Conservation (phyloP, 768 basidiomycete species). For the Kwoniella mangroviensis region DNA sequence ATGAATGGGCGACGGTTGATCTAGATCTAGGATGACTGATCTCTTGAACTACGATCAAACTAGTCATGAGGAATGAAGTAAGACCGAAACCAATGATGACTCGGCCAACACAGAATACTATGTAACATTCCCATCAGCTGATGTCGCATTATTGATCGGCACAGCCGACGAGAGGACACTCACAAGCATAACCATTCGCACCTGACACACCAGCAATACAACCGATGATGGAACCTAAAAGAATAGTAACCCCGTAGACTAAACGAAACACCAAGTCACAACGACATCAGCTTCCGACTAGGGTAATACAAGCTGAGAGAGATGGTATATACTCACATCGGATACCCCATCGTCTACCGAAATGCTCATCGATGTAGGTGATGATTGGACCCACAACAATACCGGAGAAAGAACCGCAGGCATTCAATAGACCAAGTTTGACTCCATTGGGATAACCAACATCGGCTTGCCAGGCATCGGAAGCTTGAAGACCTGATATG, state of each 20-base stretch:
- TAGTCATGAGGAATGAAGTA: slow-evolving; percentile 58
- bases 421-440: slow-evolving; percentile 57
- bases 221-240: slow-evolving; percentile 57
- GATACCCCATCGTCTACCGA: slow-evolving; percentile 58
- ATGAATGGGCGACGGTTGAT: slow-evolving; percentile 50
- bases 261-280: not conserved
- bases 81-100: slow-evolving; percentile 57
- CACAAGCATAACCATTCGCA: slow-evolving; percentile 57
- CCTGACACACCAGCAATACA: slow-evolving; percentile 56
- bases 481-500: slow-evolving; percentile 57
- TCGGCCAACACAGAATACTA: slow-evolving; percentile 54
- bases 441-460: slow-evolving; percentile 51
- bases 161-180: slow-evolving; percentile 24
- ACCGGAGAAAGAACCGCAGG: slow-evolving; percentile 54
- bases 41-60: slow-evolving; percentile 57
- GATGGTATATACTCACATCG: slow-evolving; percentile 46
- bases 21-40: slow-evolving; percentile 58
- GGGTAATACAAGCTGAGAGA: not conserved
- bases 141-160: not conserved
- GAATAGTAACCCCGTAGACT: slow-evolving; percentile 56
- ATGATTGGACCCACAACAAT: slow-evolving; percentile 57
- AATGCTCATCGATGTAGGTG: slow-evolving; percentile 56
- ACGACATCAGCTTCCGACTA: too few species aligned
- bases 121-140: not conserved
- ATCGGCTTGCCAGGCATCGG: slow-evolving; percentile 56